Conservation (phyloP, 306 rosid genomes). For the Sindora glabra region DNA sequence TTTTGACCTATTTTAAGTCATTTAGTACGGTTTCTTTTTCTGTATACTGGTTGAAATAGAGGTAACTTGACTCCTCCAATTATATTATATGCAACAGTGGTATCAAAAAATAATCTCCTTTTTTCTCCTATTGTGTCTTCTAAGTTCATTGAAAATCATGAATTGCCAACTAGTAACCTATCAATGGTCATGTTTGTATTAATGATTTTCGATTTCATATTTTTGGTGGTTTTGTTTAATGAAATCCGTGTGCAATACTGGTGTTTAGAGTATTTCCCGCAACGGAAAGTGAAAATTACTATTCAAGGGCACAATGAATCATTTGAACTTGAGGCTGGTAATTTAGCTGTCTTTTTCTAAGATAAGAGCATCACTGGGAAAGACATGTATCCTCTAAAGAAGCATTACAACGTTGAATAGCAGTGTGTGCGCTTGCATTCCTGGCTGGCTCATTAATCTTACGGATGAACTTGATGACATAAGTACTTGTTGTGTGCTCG, state of each 20-base stretch:
- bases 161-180: no score
- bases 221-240: not conserved
- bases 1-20: no score
- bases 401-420: constrained; percentile 39
- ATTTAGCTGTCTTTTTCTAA: constrained; percentile 46
- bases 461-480: constrained; percentile 14
- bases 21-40: no score
- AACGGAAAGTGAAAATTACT: constrained; percentile 44
- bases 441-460: not conserved
- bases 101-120: no score
- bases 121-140: no score
- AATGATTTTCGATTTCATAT: not conserved
- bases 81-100: no score
- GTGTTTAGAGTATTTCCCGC: constrained; percentile 38
- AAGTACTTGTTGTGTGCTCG: constrained; percentile 1
- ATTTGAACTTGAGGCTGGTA: constrained; percentile 48
- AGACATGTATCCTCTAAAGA: constrained; percentile 37
- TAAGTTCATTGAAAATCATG: no score
- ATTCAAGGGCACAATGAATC: constrained; percentile 28
- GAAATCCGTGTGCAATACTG: not conserved
- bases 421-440: not conserved
- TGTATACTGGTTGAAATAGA: no score
- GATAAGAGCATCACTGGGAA: constrained; percentile 58
- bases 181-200: no score
- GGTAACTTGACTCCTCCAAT: no score